Conservation (phyloP, 2,329 filamentous ascomycete genomes). For the Aspergillus proliferans region DNA sequence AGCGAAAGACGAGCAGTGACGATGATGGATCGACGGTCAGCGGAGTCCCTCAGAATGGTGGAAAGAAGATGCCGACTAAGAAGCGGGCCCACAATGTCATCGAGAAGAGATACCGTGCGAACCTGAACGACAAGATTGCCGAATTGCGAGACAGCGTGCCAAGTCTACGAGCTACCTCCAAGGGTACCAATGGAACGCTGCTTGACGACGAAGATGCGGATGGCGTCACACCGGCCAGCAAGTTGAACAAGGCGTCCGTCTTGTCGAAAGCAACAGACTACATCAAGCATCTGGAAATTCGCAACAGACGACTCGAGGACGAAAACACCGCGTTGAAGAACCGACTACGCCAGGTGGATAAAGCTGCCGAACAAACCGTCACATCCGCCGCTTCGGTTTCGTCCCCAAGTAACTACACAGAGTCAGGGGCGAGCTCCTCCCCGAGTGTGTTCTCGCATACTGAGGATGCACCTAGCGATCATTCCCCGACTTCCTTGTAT, state of each 20-base stretch:
- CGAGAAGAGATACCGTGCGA: conserved; percentile 92
- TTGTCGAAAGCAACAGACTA: conserved; percentile 95
- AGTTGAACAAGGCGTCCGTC: conserved; percentile 96
- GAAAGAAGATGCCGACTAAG: conserved; percentile 60
- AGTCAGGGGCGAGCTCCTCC: conserved; percentile 30
- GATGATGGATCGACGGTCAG: conserved; percentile 30
- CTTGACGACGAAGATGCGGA: conserved; percentile 66
- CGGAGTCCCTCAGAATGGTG: conserved; percentile 18
- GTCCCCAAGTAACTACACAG: conserved; percentile 35
- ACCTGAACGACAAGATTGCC: conserved; percentile 94
- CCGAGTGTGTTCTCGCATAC: conserved; percentile 37
- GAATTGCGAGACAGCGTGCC: conserved; percentile 88
- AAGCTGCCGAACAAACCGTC: conserved; percentile 39
- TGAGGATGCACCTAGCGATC: conserved; percentile 30
- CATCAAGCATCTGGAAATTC: conserved; percentile 86
- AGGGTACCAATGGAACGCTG: conserved; percentile 38
- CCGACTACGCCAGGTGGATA: conserved; percentile 73
- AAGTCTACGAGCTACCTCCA: conserved; percentile 76
- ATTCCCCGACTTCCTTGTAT: conserved; percentile 22
- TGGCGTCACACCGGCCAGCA: conserved; percentile 79
- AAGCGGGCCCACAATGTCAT: conserved; percentile 99
- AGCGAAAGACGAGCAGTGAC: conserved; percentile 65
- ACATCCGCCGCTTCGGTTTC: conserved; percentile 34
- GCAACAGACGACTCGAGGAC: conserved; percentile 73
- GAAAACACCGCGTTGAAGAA: conserved; percentile 76